Evolutionary conservation across 192 early-diverging fungal species (phyloP), one percentile per base, ranked within the genome.

Genomic region (Coemansia sp.): DNA sequence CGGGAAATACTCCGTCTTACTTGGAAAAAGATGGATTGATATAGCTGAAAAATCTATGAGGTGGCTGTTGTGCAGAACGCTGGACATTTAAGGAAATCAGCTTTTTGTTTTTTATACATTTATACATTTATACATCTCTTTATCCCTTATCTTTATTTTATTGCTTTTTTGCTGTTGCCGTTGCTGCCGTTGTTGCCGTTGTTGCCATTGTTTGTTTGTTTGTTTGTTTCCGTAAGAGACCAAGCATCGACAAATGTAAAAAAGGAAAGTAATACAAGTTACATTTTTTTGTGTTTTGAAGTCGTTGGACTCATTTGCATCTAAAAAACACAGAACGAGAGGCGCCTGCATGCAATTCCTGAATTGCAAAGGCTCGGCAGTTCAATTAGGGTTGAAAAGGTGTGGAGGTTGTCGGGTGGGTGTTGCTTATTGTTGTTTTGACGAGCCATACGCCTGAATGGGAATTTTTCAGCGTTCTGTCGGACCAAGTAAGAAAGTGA

Each of bases 1-100:
- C 84, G 92, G 19, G 91, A 91, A 73, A 90, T 94, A 39, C 71
- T 90, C 16, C 72, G 87, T 55, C 69, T 91, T 29, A 83, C 77
- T 11, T 85, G 78, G 78, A 46, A 53, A 8, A 27, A 29, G 11
- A 16, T n/a, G n/a, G n/a, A n/a, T n/a, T n/a, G n/a, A n/a, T 42
- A 42, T 3, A 45, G 11, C 16, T 30, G 24, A 55, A 6, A 49
- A 14, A 42, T 8, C 39, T 42, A 10, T 42, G 11, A 42, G 5
- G 39, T 42, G 39, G 39, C 39, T 42, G 39, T 16, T 16, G 32
- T 9, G n/a, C n/a, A n/a, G n/a, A n/a, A n/a, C n/a, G n/a, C n/a
- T n/a, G n/a, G n/a, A n/a, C n/a, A n/a, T n/a, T n/a, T n/a, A n/a
- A n/a, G n/a, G n/a, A n/a, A n/a, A n/a, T n/a, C n/a, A n/a, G n/a